phyloP scores from a whole-genome alignment of 2,329 filamentous ascomycete species.

The Verticillium klebahnii region DNA sequence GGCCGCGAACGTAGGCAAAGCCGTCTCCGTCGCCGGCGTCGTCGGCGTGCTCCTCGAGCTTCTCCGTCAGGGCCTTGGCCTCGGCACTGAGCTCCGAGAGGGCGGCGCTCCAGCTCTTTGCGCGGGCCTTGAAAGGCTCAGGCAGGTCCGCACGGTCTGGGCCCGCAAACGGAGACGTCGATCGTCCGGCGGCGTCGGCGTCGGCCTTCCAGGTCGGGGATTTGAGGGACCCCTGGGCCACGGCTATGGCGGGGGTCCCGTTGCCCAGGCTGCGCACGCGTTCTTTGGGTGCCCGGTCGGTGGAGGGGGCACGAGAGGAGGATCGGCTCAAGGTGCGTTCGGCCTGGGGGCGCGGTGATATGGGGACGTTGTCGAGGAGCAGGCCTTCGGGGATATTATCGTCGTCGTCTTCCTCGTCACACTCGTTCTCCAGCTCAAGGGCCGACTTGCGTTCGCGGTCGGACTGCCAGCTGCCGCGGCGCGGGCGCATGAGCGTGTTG shows the following conservation, averaged over 20 bases:
- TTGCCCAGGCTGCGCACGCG: conserved; percentile 55
- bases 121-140: conserved; percentile 47
- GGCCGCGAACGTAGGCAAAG: conserved; percentile 15
- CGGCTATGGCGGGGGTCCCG: conserved; percentile 56
- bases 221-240: conserved; percentile 55
- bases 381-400: conserved; percentile 77
- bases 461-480: conserved; percentile 69
- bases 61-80: conserved; percentile 70
- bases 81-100: conserved; percentile 66
- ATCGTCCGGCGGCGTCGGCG: conserved; percentile 20
- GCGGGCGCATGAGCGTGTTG: conserved; percentile 30
- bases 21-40: conserved; percentile 36
- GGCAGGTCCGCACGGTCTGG: conserved; percentile 18
- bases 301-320: conserved; percentile 48
- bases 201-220: conserved; percentile 52
- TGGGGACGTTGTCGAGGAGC: conserved; percentile 75
- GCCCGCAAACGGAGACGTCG: not conserved
- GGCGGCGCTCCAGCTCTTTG: conserved; percentile 72
- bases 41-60: conserved; percentile 73
- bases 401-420: conserved; percentile 62
- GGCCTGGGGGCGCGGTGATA: conserved; percentile 64
- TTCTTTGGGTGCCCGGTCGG: conserved; percentile 46
- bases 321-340: conserved; percentile 52
- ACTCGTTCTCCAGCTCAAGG: conserved; percentile 70
- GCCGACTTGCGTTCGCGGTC: conserved; percentile 60